Evolutionary conservation across 2,329 filamentous ascomycete species (phyloP), one percentile per base, ranked within the genome.

Genomic region (Pseudocercospora eumusae): DNA sequence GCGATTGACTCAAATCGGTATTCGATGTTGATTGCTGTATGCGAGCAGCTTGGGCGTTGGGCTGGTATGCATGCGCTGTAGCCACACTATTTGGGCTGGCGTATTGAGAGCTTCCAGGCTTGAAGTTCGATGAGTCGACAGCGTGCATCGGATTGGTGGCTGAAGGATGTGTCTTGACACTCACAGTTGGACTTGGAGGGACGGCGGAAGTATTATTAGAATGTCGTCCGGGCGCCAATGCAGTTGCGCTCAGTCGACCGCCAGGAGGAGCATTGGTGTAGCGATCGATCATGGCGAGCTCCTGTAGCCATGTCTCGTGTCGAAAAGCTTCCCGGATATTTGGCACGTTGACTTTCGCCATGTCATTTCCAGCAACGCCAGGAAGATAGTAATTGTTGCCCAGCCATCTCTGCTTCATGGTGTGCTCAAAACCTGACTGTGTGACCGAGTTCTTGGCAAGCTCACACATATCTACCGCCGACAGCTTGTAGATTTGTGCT

Each of bases 401-500:
- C 4, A 99, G 81, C 93, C 93, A 99, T 75, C 92, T 87, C 73
- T 93, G 87, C 78, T 99, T 99, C 71, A 98, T 82, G 11, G 87
- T 84, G 70, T 90, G 82, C 75, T 99, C 95, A 73, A 96, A 99
- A 6, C 95, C 95, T 74, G 92, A 96, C 75, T 99, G 95, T 70
- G 89, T 87, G 44, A 99, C 95, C 9, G 92, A 96, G 75, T 98
- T 93, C 78, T 96, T 96, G 23, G 95, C 95, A 61, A 99, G 78
- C 78, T 99, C 95, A 74, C 95, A 98, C 95, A 99, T 99, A 73
- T 99, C 95, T 3, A 98, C 93, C 0, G 93, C 90, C 72, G 88
- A 96, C 42, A 99, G 86, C 79, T 98, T 98, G 80, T 98, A 99
- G 62, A 99, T 99, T 77, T 99, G 95, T 4, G 95, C 95, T 3